Evolutionary conservation across 1,284 basidiomycete genomes (phyloP).

Genomic region (Ceratobasidium sp.): DNA sequence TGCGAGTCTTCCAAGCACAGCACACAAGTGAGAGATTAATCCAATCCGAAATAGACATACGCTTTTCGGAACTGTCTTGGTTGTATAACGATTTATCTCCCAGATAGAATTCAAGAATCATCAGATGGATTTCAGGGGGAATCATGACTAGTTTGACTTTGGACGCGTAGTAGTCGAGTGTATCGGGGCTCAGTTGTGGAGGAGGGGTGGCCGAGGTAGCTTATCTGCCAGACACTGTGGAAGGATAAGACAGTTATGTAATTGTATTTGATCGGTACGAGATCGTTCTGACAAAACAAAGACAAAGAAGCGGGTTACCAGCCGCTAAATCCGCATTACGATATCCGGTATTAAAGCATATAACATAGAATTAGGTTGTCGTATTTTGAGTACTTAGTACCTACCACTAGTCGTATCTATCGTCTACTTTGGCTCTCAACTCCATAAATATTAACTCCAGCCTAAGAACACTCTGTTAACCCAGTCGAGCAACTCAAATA

Average conservation of each 20-base stretch:
- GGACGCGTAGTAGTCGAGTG: not conserved
- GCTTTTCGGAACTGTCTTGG: not conserved
- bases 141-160: not conserved
- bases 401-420: not conserved
- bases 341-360: not conserved
- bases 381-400: not conserved
- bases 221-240: not conserved
- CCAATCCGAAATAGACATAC: not conserved
- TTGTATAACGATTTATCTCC: not conserved
- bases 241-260: not conserved
- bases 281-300: not conserved
- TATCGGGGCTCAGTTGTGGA: not conserved
- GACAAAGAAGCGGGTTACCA: not conserved
- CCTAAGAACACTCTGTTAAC: slow-evolving; percentile 32
- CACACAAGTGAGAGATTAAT: slow-evolving; percentile 25
- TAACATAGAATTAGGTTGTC: not conserved
- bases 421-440: slow-evolving; percentile 49
- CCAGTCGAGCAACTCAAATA: no score
- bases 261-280: not conserved
- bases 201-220: not conserved
- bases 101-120: slow-evolving; percentile 3
- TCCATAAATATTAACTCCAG: slow-evolving; percentile 50
- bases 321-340: not conserved
- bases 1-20: not conserved
- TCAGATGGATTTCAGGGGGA: slow-evolving; percentile 8